Conservation (phyloP, 2,329 filamentous ascomycete species). For the Talaromyces sp. region DNA sequence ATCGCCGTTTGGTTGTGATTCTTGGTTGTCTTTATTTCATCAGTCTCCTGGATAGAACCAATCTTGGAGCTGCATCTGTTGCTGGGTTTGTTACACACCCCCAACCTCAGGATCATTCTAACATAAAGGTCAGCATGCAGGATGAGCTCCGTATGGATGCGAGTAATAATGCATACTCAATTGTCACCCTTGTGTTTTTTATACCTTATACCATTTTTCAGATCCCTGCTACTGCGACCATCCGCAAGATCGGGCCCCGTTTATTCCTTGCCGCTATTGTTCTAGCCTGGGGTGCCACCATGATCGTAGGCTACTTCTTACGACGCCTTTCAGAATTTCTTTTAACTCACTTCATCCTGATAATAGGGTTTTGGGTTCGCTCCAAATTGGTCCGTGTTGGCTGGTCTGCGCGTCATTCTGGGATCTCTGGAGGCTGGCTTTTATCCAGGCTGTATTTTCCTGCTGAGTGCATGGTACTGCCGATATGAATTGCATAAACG, state of each 20-base stretch:
- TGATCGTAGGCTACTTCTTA: slow-evolving; percentile 15
- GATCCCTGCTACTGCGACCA: slow-evolving; percentile 24
- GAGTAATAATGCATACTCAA: slow-evolving; percentile 17
- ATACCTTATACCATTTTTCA: slow-evolving; percentile 27
- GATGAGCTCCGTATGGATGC: slow-evolving; percentile 51
- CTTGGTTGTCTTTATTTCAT: slow-evolving; percentile 67
- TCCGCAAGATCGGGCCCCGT: slow-evolving; percentile 25
- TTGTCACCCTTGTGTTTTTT: slow-evolving; percentile 28
- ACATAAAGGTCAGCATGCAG: too few relatives aligned
- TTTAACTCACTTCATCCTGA: slow-evolving; percentile 3
- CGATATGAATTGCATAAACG: slow-evolving; percentile 29
- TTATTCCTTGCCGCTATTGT: slow-evolving; percentile 23
- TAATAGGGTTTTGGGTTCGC: slow-evolving; percentile 16
- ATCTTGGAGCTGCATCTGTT: slow-evolving; percentile 63
- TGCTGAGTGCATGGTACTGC: slow-evolving; percentile 70
- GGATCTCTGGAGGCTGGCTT: slow-evolving; percentile 61
- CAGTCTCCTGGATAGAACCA: slow-evolving; percentile 73
- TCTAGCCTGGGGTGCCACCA: slow-evolving; percentile 23
- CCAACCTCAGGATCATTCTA: slow-evolving; percentile 50
- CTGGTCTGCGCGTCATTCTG: slow-evolving; percentile 36
- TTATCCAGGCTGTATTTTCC: slow-evolving; percentile 65
- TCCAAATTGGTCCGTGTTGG: slow-evolving; percentile 10
- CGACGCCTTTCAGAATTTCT: slow-evolving; percentile 12
- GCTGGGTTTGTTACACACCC: slow-evolving; percentile 57
- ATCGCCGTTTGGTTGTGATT: slow-evolving; percentile 58